Evolutionary conservation across 2,329 filamentous ascomycete genomes (phyloP).

Genomic region (Berkeleyomyces basicola): DNA sequence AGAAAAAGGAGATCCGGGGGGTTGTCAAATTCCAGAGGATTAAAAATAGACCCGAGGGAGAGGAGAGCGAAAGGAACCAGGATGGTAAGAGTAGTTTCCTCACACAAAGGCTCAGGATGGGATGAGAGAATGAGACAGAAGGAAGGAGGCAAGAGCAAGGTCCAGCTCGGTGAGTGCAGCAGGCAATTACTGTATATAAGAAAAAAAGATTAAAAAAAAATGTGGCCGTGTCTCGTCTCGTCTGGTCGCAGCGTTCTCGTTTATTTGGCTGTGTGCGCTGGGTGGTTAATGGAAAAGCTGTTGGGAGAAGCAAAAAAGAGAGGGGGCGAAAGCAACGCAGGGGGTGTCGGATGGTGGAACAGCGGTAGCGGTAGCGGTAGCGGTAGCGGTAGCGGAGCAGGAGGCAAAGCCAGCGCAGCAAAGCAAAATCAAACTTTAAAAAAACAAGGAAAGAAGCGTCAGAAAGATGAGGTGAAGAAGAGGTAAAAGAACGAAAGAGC

Average conservation of each 20-base stretch:
- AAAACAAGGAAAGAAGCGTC: background rate
- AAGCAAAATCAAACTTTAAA: background rate
- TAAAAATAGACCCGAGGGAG: background rate
- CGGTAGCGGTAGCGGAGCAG: too few species aligned
- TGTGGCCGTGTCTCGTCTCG: constrained; percentile 7
- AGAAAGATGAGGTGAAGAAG: constrained; percentile 4
- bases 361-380: too few species aligned
- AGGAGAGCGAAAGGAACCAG: constrained; percentile 1
- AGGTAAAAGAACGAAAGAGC: constrained; percentile 2
- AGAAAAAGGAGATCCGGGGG: background rate
- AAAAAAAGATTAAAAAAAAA: background rate
- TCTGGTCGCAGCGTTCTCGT: constrained; percentile 7
- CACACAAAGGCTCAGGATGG: constrained; percentile 1
- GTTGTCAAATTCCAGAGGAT: background rate
- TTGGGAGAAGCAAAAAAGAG: background rate
- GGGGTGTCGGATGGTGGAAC: background rate
- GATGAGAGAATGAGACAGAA: background rate
- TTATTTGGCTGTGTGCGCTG: constrained; percentile 14
- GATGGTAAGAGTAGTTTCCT: background rate
- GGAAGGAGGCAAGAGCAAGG: constrained; percentile 11
- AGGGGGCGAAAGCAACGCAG: background rate
- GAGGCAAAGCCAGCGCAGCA: background rate
- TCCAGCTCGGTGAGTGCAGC: background rate
- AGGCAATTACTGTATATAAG: constrained; percentile 1
- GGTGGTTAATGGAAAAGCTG: constrained; percentile 9